These are phyloP conservation scores for Scheffersomyces coipomensis DNA, from an alignment of 805 yeast genomes.

Conservation along the genomic window DNA sequence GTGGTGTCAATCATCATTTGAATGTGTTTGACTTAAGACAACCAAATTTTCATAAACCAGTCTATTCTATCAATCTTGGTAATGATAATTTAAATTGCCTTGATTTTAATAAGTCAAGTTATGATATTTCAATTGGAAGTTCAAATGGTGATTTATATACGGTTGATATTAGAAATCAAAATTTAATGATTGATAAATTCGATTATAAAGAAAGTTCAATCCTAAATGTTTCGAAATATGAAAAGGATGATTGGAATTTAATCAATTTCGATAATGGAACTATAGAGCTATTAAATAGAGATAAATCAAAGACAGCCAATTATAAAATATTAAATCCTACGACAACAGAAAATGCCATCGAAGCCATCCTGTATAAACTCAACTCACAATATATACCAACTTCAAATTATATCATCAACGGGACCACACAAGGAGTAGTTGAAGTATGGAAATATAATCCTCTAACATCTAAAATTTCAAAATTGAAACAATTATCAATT, in stretches of 20 bases:
- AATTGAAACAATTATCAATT: not conserved
- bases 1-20: conserved; percentile 23
- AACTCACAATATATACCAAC: not conserved
- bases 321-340: not conserved
- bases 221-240: conserved; percentile 1
- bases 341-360: not conserved
- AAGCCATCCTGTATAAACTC: not conserved
- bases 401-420: conserved; percentile 11
- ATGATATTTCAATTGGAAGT: conserved; percentile 15
- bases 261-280: conserved; percentile 9
- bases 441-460: conserved; percentile 11
- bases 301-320: not conserved
- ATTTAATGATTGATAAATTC: conserved; percentile 8
- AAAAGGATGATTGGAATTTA: conserved; percentile 1
- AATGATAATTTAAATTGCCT: conserved; percentile 20
- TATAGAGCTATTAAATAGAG: conserved; percentile 5
- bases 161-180: conserved; percentile 21
- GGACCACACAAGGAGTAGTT: conserved; percentile 17
- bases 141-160: conserved; percentile 18
- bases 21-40: conserved; percentile 22
- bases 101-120: conserved; percentile 11
- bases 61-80: conserved; percentile 16
- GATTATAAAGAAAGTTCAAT: conserved; percentile 6
- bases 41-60: conserved; percentile 5
- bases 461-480: not conserved